phyloP scores from a whole-genome alignment of 331 rosid species.

The Stylosanthes scabra region DNA sequence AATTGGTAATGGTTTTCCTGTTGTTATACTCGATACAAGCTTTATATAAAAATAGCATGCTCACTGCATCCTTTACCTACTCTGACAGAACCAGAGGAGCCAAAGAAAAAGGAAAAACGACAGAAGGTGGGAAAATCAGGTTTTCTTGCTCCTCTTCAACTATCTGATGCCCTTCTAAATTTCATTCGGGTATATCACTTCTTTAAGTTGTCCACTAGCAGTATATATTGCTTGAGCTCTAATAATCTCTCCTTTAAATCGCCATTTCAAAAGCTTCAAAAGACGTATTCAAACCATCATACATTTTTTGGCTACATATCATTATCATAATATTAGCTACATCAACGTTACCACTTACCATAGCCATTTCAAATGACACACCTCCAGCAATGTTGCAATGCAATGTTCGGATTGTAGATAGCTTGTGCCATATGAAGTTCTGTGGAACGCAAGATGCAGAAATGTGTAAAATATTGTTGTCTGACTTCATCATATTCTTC shows the following conservation, averaged over 20 bases:
- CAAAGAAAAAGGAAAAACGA: constrained; percentile 61
- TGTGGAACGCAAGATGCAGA: neutral
- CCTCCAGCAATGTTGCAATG: constrained; percentile 11
- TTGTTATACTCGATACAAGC: neutral
- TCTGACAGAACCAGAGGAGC: constrained; percentile 62
- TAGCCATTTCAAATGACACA: neutral
- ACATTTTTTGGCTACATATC: constrained; percentile 25
- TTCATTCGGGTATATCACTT: constrained; percentile 70
- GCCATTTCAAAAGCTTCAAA: constrained; percentile 24
- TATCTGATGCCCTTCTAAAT: constrained; percentile 70
- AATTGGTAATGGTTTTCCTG: constrained; percentile 16
- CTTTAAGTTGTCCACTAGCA: constrained; percentile 22
- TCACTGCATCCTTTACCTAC: constrained; percentile 25
- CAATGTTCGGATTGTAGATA: neutral
- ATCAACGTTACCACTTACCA: neutral
- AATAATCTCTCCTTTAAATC: constrained; percentile 5
- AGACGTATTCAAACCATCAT: neutral
- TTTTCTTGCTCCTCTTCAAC: constrained; percentile 74
- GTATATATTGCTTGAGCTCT: constrained; percentile 18
- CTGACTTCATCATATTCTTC: constrained; percentile 1
- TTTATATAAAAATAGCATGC: constrained; percentile 20
- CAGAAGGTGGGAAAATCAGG: constrained; percentile 80
- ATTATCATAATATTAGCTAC: constrained; percentile 20
- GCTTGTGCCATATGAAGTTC: neutral
- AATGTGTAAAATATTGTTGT: no score